A percentile compares a stretch with the other conserved stretches of the same genome.
phyloP scores from a whole-genome alignment of 108 stramenopile species.

The Nitzschia palea region DNA sequence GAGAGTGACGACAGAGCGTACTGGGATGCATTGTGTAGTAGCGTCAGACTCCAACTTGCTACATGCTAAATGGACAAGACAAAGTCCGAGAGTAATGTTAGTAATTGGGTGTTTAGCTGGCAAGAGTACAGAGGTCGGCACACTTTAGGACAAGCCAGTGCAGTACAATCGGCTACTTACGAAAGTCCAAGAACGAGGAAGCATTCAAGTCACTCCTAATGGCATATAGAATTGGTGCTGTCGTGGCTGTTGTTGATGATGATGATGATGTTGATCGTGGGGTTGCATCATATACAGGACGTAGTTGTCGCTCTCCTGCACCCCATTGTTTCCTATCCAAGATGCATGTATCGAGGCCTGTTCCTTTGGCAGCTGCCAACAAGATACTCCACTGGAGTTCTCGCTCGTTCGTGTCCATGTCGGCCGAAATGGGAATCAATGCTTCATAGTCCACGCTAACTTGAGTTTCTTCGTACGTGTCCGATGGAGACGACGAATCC shows the following conservation, averaged over 20 bases:
- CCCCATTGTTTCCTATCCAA: not conserved
- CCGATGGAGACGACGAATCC: not conserved
- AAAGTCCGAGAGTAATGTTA: not conserved
- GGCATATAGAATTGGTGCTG: constrained; percentile 9
- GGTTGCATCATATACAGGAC: no score
- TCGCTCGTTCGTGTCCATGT: not conserved
- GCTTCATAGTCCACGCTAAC: constrained; percentile 10
- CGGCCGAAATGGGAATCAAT: not conserved
- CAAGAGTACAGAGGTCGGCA: no score
- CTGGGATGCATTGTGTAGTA: not conserved
- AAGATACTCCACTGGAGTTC: constrained; percentile 9
- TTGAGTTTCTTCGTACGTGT: not conserved
- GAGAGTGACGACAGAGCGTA: not conserved
- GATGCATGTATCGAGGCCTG: not conserved
- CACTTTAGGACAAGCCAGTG: no score
- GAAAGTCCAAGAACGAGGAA: constrained; percentile 2
- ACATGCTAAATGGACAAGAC: constrained; percentile 2
- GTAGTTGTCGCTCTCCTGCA: no score
- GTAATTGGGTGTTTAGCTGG: no score
- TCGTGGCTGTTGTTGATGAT: not conserved
- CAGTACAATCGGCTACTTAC: constrained; percentile 10
- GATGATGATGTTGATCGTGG: no score
- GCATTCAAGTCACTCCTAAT: not conserved
- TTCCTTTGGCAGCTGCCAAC: constrained; percentile 1
- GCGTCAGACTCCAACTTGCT: not conserved